These are phyloP conservation scores for Penicillium lagena DNA, from an alignment of 495 filamentous ascomycete genomes.

Conservation along the genomic window DNA sequence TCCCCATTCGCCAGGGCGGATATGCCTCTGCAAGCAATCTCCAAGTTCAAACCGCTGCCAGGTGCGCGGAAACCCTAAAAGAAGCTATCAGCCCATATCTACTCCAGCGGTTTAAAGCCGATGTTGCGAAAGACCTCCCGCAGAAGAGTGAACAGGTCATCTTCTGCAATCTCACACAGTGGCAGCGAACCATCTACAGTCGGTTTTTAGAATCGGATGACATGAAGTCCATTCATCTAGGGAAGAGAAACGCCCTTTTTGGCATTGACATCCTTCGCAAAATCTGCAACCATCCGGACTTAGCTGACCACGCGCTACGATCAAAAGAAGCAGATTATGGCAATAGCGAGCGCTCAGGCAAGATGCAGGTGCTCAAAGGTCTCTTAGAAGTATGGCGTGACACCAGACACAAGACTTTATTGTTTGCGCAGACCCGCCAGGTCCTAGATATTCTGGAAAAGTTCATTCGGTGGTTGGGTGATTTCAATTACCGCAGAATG, in stretches of 20 bases:
- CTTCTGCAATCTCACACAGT: constrained; percentile 82
- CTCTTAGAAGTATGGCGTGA: constrained; percentile 81
- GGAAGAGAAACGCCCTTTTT: constrained; percentile 70
- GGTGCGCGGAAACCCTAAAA: constrained; percentile 84
- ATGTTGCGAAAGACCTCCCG: constrained; percentile 88
- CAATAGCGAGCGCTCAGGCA: constrained; percentile 67
- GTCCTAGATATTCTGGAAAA: constrained; percentile 91
- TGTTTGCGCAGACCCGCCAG: constrained; percentile 86
- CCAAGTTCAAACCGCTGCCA: constrained; percentile 84
- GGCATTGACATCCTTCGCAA: constrained; percentile 91
- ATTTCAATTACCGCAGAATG: constrained; percentile 81
- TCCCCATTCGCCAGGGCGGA: constrained; percentile 84
- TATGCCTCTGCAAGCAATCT: constrained; percentile 91
- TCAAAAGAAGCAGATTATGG: constrained; percentile 66
- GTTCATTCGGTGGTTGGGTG: constrained; percentile 58
- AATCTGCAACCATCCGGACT: constrained; percentile 94
- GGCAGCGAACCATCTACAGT: constrained; percentile 71
- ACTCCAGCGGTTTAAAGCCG: constrained; percentile 86
- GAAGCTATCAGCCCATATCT: constrained; percentile 88
- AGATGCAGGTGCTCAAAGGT: constrained; percentile 87
- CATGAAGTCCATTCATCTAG: constrained; percentile 67
- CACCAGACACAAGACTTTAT: constrained; percentile 79
- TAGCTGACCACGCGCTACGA: constrained; percentile 58
- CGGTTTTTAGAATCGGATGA: constrained; percentile 76
- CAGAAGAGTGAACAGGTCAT: constrained; percentile 93